phyloP scores from a whole-genome alignment of 495 filamentous ascomycete species.

The Aspergillus indologenus region DNA sequence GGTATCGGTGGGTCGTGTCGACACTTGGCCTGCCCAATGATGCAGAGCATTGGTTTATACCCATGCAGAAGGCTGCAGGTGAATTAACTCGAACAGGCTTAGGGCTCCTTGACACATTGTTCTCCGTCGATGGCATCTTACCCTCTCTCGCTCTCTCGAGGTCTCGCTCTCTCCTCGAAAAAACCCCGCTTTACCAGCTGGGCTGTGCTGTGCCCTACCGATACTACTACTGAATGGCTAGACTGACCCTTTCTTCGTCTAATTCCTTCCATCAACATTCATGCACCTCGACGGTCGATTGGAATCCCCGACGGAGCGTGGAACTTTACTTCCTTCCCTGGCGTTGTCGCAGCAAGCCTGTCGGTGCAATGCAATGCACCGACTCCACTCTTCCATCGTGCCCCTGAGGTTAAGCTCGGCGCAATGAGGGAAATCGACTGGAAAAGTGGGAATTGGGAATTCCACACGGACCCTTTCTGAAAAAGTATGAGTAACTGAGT shows the following conservation, averaged over 20 bases:
- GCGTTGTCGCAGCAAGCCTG: conserved; percentile 2
- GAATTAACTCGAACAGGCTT: neutral
- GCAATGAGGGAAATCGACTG: conserved; percentile 6
- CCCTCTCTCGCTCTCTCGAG: neutral
- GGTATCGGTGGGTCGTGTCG: neutral
- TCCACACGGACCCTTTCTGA: neutral
- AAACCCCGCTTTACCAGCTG: neutral
- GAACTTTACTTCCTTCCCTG: neutral
- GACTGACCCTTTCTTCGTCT: neutral
- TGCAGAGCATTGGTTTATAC: neutral
- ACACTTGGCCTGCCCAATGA: neutral
- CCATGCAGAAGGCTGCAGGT: neutral
- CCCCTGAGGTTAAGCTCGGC: conserved; percentile 24
- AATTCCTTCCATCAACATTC: neutral
- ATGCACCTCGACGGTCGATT: conserved; percentile 2
- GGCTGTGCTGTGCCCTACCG: neutral
- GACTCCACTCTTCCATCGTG: neutral
- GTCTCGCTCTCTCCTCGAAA: neutral
- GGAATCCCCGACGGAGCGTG: conserved; percentile 6
- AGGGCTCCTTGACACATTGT: neutral
- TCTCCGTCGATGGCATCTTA: conserved; percentile 1
- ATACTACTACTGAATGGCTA: conserved; percentile 1
- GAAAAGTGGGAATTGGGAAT: neutral
- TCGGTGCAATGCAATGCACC: conserved; percentile 1
- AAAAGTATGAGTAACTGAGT: neutral